Percentiles rank a stretch among this genome's conserved stretches.
These are phyloP conservation scores for Plasmodium fragile DNA, from an alignment of 169 alveolate species.

Conservation along the genomic window DNA sequence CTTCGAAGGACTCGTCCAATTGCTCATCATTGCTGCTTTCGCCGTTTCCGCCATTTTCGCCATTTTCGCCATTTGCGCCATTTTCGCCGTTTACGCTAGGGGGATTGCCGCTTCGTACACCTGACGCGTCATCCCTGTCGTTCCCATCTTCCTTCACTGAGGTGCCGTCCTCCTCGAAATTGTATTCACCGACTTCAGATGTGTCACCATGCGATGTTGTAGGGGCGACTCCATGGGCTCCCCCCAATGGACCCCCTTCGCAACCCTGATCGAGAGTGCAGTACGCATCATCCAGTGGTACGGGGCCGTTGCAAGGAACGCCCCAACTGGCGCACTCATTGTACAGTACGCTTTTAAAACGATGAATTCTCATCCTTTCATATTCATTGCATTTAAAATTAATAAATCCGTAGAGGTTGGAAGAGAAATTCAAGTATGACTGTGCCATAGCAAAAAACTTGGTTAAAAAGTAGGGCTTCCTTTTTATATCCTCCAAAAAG, in stretches of 20 bases:
- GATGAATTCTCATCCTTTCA: conserved; percentile 11
- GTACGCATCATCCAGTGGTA: neutral
- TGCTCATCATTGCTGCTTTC: neutral
- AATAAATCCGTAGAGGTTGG: conserved; percentile 41
- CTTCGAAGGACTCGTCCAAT: conserved; percentile 1
- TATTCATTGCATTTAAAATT: conserved; percentile 70
- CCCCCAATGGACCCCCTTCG: neutral
- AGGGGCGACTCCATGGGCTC: neutral
- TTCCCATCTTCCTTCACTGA: neutral
- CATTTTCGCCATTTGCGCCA: neutral
- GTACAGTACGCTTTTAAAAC: neutral
- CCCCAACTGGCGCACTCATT: neutral
- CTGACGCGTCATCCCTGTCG: neutral
- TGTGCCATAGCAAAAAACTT: conserved; percentile 72
- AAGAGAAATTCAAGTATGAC: conserved; percentile 39
- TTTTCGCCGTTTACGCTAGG: neutral
- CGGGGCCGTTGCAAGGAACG: neutral
- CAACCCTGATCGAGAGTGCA: neutral
- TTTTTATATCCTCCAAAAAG: conserved; percentile 62
- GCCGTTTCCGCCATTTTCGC: neutral
- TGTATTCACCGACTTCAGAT: neutral
- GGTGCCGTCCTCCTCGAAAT: neutral
- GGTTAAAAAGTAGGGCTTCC: conserved; percentile 51
- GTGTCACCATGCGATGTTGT: neutral
- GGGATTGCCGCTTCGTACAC: neutral